Evolutionary conservation across 148 eudicot species (phyloP).

Genomic region (Agrostemma githago): DNA sequence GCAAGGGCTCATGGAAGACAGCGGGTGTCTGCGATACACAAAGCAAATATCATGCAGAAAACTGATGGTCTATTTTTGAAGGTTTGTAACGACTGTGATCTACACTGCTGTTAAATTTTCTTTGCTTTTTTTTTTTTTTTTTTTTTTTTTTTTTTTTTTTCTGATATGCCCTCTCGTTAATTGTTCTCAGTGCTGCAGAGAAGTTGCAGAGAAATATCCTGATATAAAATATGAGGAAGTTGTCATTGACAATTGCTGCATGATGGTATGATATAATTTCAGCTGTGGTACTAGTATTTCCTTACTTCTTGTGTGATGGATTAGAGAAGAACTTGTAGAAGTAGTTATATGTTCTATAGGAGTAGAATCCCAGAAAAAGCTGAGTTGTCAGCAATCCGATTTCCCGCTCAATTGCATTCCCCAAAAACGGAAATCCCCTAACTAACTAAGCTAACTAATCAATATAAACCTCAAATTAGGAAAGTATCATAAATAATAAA

Average conservation of each 20-base stretch:
- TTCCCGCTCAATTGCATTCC: too few species aligned
- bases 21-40: conserved; percentile 94
- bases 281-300: neutral
- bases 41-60: conserved; percentile 99
- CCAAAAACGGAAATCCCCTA: too few species aligned
- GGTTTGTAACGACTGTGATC: conserved; percentile 33
- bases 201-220: conserved; percentile 97
- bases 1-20: conserved; percentile 85
- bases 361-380: too few species aligned
- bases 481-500: too few species aligned
- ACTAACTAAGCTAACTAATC: too few species aligned
- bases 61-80: conserved; percentile 95
- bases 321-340: too few species aligned
- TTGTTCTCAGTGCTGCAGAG: conserved; percentile 84
- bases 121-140: conserved; percentile 10
- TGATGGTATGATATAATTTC: conserved; percentile 63
- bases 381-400: too few species aligned
- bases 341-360: too few species aligned
- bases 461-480: too few species aligned
- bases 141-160: conserved; percentile 12
- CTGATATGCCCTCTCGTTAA: neutral
- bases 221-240: conserved; percentile 92
- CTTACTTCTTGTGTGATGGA: neutral
- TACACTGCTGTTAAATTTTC: neutral
- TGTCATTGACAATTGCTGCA: conserved; percentile 90